Evolutionary conservation across 78 protist genomes (phyloP), one percentile per base, ranked within the genome.

Genomic region (Mantamonas sphyraenae): DNA sequence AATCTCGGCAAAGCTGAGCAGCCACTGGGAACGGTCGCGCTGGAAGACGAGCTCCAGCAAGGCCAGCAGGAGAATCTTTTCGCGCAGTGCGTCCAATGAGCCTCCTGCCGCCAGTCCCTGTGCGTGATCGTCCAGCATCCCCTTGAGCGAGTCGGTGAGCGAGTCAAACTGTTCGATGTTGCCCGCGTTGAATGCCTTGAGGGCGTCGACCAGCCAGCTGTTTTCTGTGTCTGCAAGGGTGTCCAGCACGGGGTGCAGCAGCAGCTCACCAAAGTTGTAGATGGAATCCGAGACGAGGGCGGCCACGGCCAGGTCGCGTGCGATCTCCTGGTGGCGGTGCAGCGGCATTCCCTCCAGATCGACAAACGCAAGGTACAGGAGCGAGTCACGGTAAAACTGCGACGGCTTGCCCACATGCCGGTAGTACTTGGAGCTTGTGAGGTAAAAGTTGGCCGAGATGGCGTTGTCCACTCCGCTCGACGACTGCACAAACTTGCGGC

Each of bases 181-280:
- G 38, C 91, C 91, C 38, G 79, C 58, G 57, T 86, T 84, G 78
- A 84, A 86, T 22, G 82, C 83, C 31, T 63, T 68, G 28, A 86
- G 58, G 26, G 84, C 30, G n/a, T 62, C 30, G 37, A 75, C 78
- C 35, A 86, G 72, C 91, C 91, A 86, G 12, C 61, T 74, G 20
- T 37, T 16, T 33, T 37, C 33, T 20, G 91, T 73, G 14, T 72
- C 79, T 37, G 77, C 73, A 22, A 86, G 76, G 55, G 87, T 73
- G 42, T 68, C 64, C 45, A 86, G 77, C 34, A 82, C 57, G 58
- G 87, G 88, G 56, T 86, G 80, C 38, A 34, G 35, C 71, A 85
- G 73, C 57, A 86, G 73, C 64, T 86, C 87, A 45, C 91, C 91
- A 66, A 86, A 86, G 80, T 85, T 84, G 76, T 84, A 86, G 19